Evolutionary conservation across 495 filamentous ascomycete genomes (phyloP).

Genomic region (Penicillium paxilli): DNA sequence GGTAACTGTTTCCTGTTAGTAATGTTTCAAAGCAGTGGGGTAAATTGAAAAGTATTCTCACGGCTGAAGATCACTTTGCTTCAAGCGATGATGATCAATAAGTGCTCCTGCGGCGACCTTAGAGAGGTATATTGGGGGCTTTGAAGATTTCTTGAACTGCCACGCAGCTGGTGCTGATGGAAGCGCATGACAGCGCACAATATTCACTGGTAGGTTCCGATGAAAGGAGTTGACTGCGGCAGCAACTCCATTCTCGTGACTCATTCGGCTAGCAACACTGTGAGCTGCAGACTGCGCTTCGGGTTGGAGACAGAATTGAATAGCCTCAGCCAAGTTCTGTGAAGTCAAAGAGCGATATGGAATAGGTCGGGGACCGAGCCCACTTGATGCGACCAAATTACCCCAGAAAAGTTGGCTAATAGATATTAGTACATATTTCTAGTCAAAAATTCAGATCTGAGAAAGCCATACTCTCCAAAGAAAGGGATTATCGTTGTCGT

Average conservation of each 20-base stretch:
- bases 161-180: slow-evolving; percentile 66
- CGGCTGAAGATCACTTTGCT: slow-evolving; percentile 62
- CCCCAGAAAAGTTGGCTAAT: slow-evolving; percentile 77
- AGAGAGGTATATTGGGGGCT: slow-evolving; percentile 57
- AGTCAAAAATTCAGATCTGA: not conserved
- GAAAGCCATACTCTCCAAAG: slow-evolving; percentile 62
- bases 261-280: slow-evolving; percentile 62
- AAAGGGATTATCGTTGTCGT: slow-evolving; percentile 65
- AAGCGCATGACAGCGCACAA: slow-evolving; percentile 69
- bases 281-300: slow-evolving; percentile 57
- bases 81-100: slow-evolving; percentile 56
- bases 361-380: slow-evolving; percentile 15
- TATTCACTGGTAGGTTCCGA: slow-evolving; percentile 55
- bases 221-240: slow-evolving; percentile 75
- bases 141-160: slow-evolving; percentile 50
- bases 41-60: slow-evolving; percentile 5
- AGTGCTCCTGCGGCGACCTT: slow-evolving; percentile 67
- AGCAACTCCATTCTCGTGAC: slow-evolving; percentile 67
- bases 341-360: slow-evolving; percentile 56
- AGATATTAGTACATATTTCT: slow-evolving; percentile 10
- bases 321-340: slow-evolving; percentile 68
- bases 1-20: not conserved
- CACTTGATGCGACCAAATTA: slow-evolving; percentile 55
- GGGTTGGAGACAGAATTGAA: slow-evolving; percentile 62
- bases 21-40: not conserved